phyloP scores from a whole-genome alignment of 495 filamentous ascomycete species.

The Poronia punctata region DNA sequence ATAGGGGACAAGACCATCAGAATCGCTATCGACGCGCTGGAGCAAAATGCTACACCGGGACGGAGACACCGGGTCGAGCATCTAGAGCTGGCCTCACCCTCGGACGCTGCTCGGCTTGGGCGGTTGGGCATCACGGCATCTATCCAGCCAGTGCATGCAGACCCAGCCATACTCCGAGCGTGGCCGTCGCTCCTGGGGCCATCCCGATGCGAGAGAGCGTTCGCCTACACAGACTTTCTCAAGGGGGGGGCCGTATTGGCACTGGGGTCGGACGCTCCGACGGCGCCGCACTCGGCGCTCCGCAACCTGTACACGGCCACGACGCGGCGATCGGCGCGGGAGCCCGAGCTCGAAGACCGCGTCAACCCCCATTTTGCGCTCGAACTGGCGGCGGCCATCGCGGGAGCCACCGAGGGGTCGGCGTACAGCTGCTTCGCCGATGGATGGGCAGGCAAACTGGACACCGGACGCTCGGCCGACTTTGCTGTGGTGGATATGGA shows the following conservation, averaged over 20 bases:
- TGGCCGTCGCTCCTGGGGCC: slow-evolving; percentile 51
- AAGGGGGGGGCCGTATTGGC: slow-evolving; percentile 47
- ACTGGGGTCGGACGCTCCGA: slow-evolving; percentile 56
- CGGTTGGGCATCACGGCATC: slow-evolving; percentile 53
- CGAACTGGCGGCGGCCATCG: slow-evolving; percentile 42
- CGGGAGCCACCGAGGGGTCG: slow-evolving; percentile 49
- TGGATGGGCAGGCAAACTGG: slow-evolving; percentile 40
- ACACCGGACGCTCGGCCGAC: slow-evolving; percentile 46
- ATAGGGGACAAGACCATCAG: slow-evolving; percentile 55
- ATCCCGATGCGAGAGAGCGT: slow-evolving; percentile 47
- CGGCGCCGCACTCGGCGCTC: slow-evolving; percentile 49
- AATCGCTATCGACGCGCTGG: slow-evolving; percentile 50
- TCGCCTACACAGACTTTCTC: slow-evolving; percentile 55
- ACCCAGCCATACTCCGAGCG: slow-evolving; percentile 54
- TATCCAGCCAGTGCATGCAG: slow-evolving; percentile 58
- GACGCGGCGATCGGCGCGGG: slow-evolving; percentile 48
- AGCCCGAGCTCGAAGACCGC: slow-evolving; percentile 38
- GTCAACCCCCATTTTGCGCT: slow-evolving; percentile 50
- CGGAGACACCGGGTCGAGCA: slow-evolving; percentile 56
- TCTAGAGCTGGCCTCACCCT: slow-evolving; percentile 48
- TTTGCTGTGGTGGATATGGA: slow-evolving; percentile 54
- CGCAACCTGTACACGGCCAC: slow-evolving; percentile 55
- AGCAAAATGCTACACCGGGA: slow-evolving; percentile 34
- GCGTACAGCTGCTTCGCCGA: slow-evolving; percentile 56
- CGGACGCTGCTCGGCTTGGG: slow-evolving; percentile 47